A percentile compares a stretch with the other conserved stretches of the same genome.
Conservation (phyloP, 2,329 filamentous ascomycete genomes). For the Trichoderma sp. region DNA sequence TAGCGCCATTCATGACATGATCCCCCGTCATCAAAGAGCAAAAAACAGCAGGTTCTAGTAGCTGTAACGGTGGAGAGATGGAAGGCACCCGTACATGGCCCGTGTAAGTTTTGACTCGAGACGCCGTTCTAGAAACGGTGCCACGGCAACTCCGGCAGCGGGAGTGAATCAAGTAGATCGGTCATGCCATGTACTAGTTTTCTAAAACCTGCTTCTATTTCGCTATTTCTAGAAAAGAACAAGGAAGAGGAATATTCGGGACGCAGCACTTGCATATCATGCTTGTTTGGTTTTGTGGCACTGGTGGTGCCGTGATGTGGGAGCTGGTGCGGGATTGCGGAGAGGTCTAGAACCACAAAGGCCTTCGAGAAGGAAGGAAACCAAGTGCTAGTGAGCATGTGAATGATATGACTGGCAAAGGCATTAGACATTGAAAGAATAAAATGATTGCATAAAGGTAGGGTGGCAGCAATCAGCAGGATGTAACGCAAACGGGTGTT, state of each 20-base stretch:
- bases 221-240: background rate
- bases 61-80: background rate
- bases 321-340: background rate
- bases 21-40: background rate
- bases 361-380: background rate
- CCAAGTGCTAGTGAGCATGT: background rate
- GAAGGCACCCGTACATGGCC: background rate
- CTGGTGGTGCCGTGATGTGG: background rate
- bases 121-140: background rate
- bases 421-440: background rate
- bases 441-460: background rate
- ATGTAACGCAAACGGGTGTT: background rate
- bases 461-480: background rate
- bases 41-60: background rate
- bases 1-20: background rate
- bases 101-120: conserved; percentile 2
- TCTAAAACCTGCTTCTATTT: background rate
- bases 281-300: background rate
- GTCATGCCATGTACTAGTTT: background rate
- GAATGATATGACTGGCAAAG: background rate
- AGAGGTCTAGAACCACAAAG: background rate
- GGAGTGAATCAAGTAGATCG: background rate
- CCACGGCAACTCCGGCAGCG: background rate
- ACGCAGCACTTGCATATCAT: background rate
- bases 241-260: background rate